Evolutionary conservation across 306 rosid genomes (phyloP).

Genomic region (Cucumis sativus): Cucumber_9930_V3 NC_026661.2:3718501-3719000

Average conservation of each 20-base stretch:
- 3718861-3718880: background rate
- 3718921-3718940: constrained; percentile 77
- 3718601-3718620: constrained; percentile 73
- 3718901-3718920: constrained; percentile 20
- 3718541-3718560: constrained; percentile 35
- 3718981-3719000: constrained; percentile 36
- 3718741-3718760: constrained; percentile 92
- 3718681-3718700: constrained; percentile 82
- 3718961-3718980: constrained; percentile 48
- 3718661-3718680: constrained; percentile 78
- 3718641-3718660: constrained; percentile 57
- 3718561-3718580: constrained; percentile 51
- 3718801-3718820: constrained; percentile 55
- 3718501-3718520: constrained; percentile 58
- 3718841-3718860: background rate
- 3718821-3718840: constrained; percentile 41
- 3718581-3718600: constrained; percentile 53
- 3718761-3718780: constrained; percentile 72
- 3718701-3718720: constrained; percentile 95
- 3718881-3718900: constrained; percentile 5
- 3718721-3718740: constrained; percentile 94
- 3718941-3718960: constrained; percentile 67
- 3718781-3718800: constrained; percentile 69
- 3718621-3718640: constrained; percentile 71
- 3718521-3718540: constrained; percentile 60